Percentiles rank a stretch among this genome's conserved stretches.
Conservation (phyloP, 768 basidiomycete species). For the Sporobolomyces phaffii region DNA sequence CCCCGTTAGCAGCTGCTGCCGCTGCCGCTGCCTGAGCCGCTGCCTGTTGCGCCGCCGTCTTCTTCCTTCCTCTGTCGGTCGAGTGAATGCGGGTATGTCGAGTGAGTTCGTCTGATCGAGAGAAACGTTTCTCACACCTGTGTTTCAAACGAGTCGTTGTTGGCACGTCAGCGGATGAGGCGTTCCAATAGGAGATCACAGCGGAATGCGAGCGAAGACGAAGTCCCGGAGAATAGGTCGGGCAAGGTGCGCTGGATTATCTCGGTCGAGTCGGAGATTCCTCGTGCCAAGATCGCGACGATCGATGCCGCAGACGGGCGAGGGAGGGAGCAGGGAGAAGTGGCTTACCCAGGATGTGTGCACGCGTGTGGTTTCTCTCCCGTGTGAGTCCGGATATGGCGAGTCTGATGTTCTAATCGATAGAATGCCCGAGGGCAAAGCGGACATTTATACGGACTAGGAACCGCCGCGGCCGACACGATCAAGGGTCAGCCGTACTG, state of each 20-base stretch:
- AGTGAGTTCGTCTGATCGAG: constrained; percentile 95
- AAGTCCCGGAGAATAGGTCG: too few relatives aligned
- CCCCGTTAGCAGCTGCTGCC: constrained; percentile 52
- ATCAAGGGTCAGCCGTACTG: background rate
- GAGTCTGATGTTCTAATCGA: constrained; percentile 91
- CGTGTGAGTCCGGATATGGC: constrained; percentile 96
- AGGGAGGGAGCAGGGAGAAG: background rate
- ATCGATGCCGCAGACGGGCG: background rate
- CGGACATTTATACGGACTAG: constrained; percentile 86
- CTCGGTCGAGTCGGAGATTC: background rate
- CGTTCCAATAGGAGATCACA: too few relatives aligned
- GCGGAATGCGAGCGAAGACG: too few relatives aligned
- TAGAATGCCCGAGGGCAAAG: constrained; percentile 94
- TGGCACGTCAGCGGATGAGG: too few relatives aligned
- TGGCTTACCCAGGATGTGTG: constrained; percentile 59
- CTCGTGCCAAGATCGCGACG: background rate
- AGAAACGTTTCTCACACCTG: constrained; percentile 93
- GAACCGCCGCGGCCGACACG: background rate
- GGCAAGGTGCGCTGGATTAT: too few relatives aligned
- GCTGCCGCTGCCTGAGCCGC: constrained; percentile 51
- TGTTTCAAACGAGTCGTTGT: background rate
- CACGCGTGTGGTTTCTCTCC: constrained; percentile 96
- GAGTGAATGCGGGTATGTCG: constrained; percentile 86
- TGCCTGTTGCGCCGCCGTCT: constrained; percentile 35
- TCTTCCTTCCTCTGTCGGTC: constrained; percentile 38